phyloP scores from a whole-genome alignment of 1,284 basidiomycete genomes.

The Fomitopsis schrenkii region DNA sequence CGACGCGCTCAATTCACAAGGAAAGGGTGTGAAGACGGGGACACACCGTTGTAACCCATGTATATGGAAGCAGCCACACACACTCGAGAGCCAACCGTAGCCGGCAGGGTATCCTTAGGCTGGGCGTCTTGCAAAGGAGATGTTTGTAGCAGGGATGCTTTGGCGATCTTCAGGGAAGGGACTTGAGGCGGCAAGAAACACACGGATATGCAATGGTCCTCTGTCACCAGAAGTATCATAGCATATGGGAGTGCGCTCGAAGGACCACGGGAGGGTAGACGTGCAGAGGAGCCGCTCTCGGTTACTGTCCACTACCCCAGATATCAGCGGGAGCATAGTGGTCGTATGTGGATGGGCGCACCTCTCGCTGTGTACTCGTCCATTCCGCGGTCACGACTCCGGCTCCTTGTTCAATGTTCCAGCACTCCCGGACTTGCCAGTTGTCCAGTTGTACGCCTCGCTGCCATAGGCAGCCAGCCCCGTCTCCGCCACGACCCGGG shows the following conservation, averaged over 20 bases:
- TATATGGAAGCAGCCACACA: conserved; percentile 64
- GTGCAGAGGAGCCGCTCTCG: conserved; percentile 25
- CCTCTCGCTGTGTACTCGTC: conserved; percentile 59
- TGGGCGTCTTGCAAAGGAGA: conserved; percentile 15
- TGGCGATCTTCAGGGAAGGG: conserved; percentile 18
- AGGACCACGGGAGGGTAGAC: conserved; percentile 29
- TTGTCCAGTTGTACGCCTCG: conserved; percentile 50
- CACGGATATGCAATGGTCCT: conserved; percentile 25
- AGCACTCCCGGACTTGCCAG: conserved; percentile 60
- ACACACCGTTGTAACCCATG: conserved; percentile 56
- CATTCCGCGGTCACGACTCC: conserved; percentile 60
- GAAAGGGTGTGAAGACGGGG: neutral
- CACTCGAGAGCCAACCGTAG: conserved; percentile 39
- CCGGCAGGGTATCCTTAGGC: conserved; percentile 27
- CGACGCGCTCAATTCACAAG: neutral
- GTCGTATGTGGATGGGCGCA: conserved; percentile 24
- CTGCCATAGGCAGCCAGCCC: conserved; percentile 64
- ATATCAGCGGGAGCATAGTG: neutral
- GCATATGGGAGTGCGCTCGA: conserved; percentile 18
- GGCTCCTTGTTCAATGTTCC: conserved; percentile 45
- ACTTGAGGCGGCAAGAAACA: conserved; percentile 19
- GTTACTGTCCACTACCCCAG: conserved; percentile 26
- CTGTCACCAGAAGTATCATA: conserved; percentile 28
- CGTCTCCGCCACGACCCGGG: conserved; percentile 49
- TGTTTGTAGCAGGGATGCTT: conserved; percentile 19